Base-by-base conservation (phyloP, 768 basidiomycete genomes). In the Lactarius trivialis region DNA sequence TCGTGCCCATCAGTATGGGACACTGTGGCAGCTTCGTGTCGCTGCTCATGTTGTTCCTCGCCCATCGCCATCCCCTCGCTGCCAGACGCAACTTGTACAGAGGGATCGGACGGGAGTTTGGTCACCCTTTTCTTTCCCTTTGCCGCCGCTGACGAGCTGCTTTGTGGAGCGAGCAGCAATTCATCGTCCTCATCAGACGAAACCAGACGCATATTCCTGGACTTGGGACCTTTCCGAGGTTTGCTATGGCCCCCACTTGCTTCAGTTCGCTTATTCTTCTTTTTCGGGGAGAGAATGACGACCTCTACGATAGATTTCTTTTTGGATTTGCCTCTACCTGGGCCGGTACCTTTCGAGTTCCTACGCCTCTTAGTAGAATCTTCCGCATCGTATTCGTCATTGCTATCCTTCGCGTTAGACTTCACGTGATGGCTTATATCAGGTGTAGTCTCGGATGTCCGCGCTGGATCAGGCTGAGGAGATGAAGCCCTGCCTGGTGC, bases 211-310 rank as follows among this genome's bases (percentile, higher is more conserved):
- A 32, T 30, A 2, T 58, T 57, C n/a, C 19, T 56, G 36, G 54
- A 37, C 58, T 53, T 63, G 51, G 68, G 15, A 58, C 30, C 41
- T 56, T 37, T n/a, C 65, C 48, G 50, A 32, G 34, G 45, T 21
- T 52, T 56, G 17, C 49, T 14, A 49, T 49, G 55, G 54, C 67
- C 60, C 33, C 39, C 32, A 61, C 60, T 63, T 17, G 41, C 33
- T 17, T 53, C 49, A 17, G 9, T 28, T 39, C 36, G 60, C 61
- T 67, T 72, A 21, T 21, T 56, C 60, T 65, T 64, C 48, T 55
- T 50, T 50, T 67, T 68, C 30, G 67, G 60, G 12, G 66, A 71
- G 68, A 34, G 65, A 62, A 45, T 69, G 64, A 50, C 69, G 36
- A 67, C 73, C 24, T 69, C 66, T 19, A 54, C 56, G 26, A 59